Base-by-base conservation (phyloP, 1,284 basidiomycete genomes). In the Boletellus deceptivus region DNA sequence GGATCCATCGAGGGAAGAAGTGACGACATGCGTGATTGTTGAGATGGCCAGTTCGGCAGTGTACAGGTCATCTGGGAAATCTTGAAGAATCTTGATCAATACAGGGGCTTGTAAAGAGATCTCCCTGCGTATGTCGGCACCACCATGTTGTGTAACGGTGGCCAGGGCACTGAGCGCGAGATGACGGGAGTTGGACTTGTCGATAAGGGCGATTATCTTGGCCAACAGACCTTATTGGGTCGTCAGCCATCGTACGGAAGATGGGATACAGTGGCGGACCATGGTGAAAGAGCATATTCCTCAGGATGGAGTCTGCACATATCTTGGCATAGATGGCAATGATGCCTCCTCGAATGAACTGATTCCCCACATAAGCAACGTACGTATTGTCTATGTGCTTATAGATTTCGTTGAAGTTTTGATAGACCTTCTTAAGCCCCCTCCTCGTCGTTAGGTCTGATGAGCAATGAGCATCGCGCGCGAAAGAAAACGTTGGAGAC, bases 251-350 rank as follows among this genome's bases (percentile, higher is more conserved):
- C 11, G 16, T 17, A 38, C 14, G 10, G 16, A 31, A 17, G 8
- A 24, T 18, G 17, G 14, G 16, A 8, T 16, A 29, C 6, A 17
- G 3, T 33, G 10, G 18, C 63, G 43, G 56, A 80, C 81, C 80
- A 72, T 72, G 72, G 37, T 74, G 69, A 55, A 79, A 75, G 8
- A 84, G 66, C 59, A 78, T 79, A 61, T 83, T 74, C 24, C 80
- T 71, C 43, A 83, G 60, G 39, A 83, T 68, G 1, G 79, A 70
- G 62, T 84, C 83, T 0, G 72, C 71, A 46, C 72, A 83, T 79
- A 84, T 80, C 60, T 79, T 80, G 3, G 80, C 74, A 61, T 77
- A 83, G 39, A 85, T 78, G 1, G 75, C 78, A 6, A 83, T 69
- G 37, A 84, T 77, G 0, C 77, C 80, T 9, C 79, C 81, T 45